A percentile compares a stretch with the other conserved stretches of the same genome.
phyloP scores from a whole-genome alignment of 2,329 filamentous ascomycete species.

The Aspergillus pseudoviridinutans region DNA sequence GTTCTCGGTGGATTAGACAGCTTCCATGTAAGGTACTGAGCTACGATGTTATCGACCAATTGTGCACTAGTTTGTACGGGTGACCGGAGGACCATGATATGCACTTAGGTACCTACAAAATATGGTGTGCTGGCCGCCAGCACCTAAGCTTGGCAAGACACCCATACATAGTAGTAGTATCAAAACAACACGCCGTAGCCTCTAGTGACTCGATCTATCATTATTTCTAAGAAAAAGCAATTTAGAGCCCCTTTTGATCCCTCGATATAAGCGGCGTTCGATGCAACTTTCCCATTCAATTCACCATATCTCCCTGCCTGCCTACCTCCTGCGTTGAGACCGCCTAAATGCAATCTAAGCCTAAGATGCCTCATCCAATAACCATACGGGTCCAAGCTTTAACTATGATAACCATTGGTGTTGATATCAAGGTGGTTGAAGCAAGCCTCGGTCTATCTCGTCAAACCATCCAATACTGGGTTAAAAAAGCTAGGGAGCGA shows the following conservation, averaged over 20 bases:
- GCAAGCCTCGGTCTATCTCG: background rate
- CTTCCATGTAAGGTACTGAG: background rate
- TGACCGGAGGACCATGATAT: background rate
- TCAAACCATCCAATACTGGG: background rate
- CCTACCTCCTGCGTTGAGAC: background rate
- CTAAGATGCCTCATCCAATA: background rate
- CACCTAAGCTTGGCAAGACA: background rate
- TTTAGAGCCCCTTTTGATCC: background rate
- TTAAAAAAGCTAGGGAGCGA: slow-evolving; percentile 1
- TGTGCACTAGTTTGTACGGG: slow-evolving; percentile 7
- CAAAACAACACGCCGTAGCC: background rate
- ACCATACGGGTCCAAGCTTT: background rate
- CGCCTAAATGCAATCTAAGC: background rate
- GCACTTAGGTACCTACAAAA: background rate
- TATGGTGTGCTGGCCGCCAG: too few species aligned
- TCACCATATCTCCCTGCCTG: background rate
- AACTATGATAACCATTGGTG: background rate
- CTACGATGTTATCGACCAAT: background rate
- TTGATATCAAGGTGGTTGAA: background rate
- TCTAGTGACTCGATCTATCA: background rate
- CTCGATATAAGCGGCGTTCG: background rate
- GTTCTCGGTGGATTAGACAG: background rate
- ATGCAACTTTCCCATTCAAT: background rate
- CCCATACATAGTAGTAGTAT: background rate
- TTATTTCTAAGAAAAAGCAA: background rate